phyloP scores from a whole-genome alignment of 2,329 filamentous ascomycete species.

The Penicillium italicum region DNA sequence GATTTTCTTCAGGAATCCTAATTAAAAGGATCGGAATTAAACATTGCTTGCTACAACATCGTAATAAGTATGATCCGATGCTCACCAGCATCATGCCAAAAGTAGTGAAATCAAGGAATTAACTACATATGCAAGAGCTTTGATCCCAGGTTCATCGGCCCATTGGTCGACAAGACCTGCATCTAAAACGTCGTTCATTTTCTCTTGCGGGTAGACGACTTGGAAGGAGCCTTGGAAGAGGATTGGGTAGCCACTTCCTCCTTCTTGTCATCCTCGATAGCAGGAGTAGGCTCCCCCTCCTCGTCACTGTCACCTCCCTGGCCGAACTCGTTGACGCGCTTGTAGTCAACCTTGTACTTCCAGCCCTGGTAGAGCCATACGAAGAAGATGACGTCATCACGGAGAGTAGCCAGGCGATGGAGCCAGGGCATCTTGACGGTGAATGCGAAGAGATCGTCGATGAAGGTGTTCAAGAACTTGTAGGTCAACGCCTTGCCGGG shows the following conservation, averaged over 20 bases:
- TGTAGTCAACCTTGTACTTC: conserved; percentile 88
- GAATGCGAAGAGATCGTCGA: conserved; percentile 97
- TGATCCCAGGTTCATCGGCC: neutral
- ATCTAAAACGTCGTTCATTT: conserved; percentile 24
- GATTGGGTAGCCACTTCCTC: conserved; percentile 23
- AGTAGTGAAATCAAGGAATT: neutral
- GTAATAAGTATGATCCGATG: neutral
- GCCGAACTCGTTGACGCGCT: conserved; percentile 92
- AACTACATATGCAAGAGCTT: neutral
- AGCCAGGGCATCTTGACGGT: conserved; percentile 99
- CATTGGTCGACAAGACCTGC: neutral
- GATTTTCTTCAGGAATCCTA: neutral
- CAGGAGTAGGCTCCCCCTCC: conserved; percentile 43
- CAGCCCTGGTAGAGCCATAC: conserved; percentile 93
- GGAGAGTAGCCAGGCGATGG: conserved; percentile 84
- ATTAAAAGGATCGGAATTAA: neutral
- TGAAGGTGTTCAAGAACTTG: conserved; percentile 98
- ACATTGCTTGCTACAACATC: neutral
- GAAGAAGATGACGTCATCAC: conserved; percentile 98
- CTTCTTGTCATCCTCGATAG: conserved; percentile 19
- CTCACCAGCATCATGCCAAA: neutral
- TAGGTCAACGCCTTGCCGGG: conserved; percentile 94
- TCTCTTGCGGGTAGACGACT: conserved; percentile 33
- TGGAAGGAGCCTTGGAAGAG: conserved; percentile 28
- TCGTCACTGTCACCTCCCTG: conserved; percentile 91